These are phyloP conservation scores for Herpetomonas samuelpessoai DNA, from an alignment of 208 protist genomes.

Conservation along the genomic window DNA sequence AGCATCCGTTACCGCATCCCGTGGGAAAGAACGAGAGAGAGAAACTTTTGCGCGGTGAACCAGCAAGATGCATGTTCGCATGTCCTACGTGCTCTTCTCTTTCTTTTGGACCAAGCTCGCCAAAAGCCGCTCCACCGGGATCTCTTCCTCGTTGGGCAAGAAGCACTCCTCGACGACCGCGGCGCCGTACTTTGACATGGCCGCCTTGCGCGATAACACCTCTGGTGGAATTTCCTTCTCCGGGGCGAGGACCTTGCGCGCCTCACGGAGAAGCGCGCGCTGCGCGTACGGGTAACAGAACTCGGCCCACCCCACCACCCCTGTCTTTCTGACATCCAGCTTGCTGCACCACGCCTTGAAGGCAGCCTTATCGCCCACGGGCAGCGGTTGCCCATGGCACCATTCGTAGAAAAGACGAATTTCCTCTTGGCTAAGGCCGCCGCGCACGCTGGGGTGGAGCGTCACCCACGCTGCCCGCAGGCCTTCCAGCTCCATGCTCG, in stretches of 20 bases:
- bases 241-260: conserved; percentile 17
- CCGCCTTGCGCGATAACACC: conserved; percentile 19
- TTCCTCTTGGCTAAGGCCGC: conserved; percentile 33
- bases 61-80: background rate
- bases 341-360: conserved; percentile 35
- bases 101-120: conserved; percentile 15
- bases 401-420: conserved; percentile 47
- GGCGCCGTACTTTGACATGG: conserved; percentile 26
- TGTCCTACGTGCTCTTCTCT: background rate
- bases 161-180: conserved; percentile 20
- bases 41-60: background rate
- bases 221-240: conserved; percentile 30
- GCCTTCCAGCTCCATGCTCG: conserved; percentile 33
- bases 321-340: conserved; percentile 25
- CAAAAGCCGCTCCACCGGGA: conserved; percentile 43
- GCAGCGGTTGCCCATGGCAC: conserved; percentile 23
- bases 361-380: conserved; percentile 8
- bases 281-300: conserved; percentile 70
- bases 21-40: background rate
- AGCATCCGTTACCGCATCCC: background rate
- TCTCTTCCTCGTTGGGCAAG: conserved; percentile 37
- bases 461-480: conserved; percentile 47
- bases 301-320: conserved; percentile 46
- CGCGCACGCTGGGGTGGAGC: conserved; percentile 38
- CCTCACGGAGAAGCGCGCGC: conserved; percentile 20